Evolutionary conservation across 108 stramenopile species (phyloP).

Genomic region (Cyclotella distinguenda): DNA sequence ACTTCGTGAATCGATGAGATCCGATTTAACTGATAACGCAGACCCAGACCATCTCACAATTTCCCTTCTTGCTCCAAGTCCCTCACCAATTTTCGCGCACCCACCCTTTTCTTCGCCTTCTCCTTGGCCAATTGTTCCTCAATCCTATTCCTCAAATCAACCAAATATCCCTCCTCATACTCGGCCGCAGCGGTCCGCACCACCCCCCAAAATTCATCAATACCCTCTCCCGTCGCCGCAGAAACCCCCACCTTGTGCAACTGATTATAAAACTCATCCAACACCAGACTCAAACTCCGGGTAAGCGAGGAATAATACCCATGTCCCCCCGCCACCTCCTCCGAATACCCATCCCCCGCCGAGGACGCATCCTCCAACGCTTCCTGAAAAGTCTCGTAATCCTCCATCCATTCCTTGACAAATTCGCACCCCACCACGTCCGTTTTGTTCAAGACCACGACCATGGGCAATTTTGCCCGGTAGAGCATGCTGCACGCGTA

Average conservation of each 20-base stretch:
- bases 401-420: constrained; percentile 96
- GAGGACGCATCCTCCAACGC: constrained; percentile 76
- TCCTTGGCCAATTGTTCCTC: constrained; percentile 78
- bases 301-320: constrained; percentile 93
- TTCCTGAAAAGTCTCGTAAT: constrained; percentile 96
- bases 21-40: too few relatives aligned
- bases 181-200: constrained; percentile 76
- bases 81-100: constrained; percentile 49
- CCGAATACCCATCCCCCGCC: constrained; percentile 36
- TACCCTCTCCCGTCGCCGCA: constrained; percentile 93
- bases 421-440: constrained; percentile 88
- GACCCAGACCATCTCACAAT: constrained; percentile 5
- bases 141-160: constrained; percentile 80
- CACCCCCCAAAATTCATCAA: constrained; percentile 85
- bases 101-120: constrained; percentile 59
- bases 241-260: constrained; percentile 89
- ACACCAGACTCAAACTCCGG: constrained; percentile 86
- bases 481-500: constrained; percentile 98
- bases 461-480: constrained; percentile 92
- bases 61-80: constrained; percentile 55
- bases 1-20: too few relatives aligned
- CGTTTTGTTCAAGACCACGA: constrained; percentile 95
- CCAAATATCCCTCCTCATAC: constrained; percentile 86
- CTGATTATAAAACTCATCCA: constrained; percentile 97
- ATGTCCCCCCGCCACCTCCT: constrained; percentile 40